Base-by-base conservation (phyloP, 1,284 basidiomycete genomes). In the Heterobasidion annosum region DNA sequence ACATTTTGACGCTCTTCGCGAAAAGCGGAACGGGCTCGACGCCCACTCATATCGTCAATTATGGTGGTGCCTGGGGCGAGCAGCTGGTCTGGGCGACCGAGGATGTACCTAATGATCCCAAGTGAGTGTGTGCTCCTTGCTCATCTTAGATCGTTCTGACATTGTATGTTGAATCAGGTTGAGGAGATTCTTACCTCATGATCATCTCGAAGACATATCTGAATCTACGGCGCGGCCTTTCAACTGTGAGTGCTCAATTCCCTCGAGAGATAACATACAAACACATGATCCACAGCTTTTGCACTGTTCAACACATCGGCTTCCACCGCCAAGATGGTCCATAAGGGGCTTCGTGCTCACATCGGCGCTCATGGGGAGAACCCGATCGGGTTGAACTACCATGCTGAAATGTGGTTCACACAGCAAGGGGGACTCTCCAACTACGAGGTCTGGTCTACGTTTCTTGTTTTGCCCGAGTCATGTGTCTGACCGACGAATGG, bases 311-410 rank as follows among this genome's bases (percentile, higher is more conserved):
- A 88, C 60, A 83, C 82, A 1, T 88, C 86, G 8, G 68, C 68
- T 12, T 85, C 84, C 1, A 73, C 82, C 10, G 81, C 83, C 1
- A 79, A 82, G 61, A 82, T 88, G 81, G 79, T 86, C 9, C 69
- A 74, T 19, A 77, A 67, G 63, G 85, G 77, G n/a, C 64, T 86
- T 18, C 72, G 73, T 32, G 73, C 81, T 1, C 79, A 85, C 58
- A 83, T 88, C 56, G 85, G 85, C 33, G 85, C 85, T 0, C 85
- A 88, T 59, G 85, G 85, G n/a, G 86, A 88, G 65, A 75, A 80
- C 1, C 85, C 86, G 0, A 66, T 86, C 12, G 85, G 85, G 1
- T 62, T 82, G n/a, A 86, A 85, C 68, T 88, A 88, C 61, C 86
- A 88, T 57, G 76, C 78, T 18, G 85, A 88, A 62, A 82, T 88